Conservation (phyloP, 257 asterid genomes). For the Apocynum venetum region DNA sequence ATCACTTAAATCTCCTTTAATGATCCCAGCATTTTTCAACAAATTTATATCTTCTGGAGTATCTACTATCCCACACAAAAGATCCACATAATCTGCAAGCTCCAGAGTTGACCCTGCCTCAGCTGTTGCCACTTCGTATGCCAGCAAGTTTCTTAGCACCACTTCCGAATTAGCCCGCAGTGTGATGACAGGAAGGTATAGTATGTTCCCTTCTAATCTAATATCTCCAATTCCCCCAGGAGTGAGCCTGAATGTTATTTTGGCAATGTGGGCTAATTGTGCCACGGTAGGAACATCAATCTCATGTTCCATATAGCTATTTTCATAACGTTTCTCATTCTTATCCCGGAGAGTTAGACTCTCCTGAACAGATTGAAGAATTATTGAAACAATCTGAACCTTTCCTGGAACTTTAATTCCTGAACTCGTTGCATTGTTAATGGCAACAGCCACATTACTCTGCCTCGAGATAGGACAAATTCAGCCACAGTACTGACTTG, state of each 20-base stretch:
- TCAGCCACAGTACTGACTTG: not conserved
- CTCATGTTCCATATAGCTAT: not conserved
- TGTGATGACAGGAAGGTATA: slow-evolving; percentile 17
- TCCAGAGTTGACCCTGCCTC: slow-evolving; percentile 13
- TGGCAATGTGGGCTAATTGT: slow-evolving; percentile 7
- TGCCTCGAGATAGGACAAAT: not conserved
- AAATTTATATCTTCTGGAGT: slow-evolving; percentile 15
- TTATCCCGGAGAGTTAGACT: not conserved
- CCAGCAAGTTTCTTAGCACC: slow-evolving; percentile 22
- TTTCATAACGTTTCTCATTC: not conserved
- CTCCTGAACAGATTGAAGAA: not conserved
- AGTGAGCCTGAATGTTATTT: slow-evolving; percentile 1
- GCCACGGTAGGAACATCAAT: slow-evolving; percentile 17
- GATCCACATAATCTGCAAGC: slow-evolving; percentile 21
- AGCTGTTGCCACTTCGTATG: slow-evolving; percentile 12
- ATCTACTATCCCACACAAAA: slow-evolving; percentile 23
- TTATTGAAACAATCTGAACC: not conserved
- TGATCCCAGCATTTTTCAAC: slow-evolving; percentile 4
- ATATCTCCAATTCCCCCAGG: slow-evolving; percentile 21
- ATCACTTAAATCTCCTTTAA: slow-evolving; percentile 7
- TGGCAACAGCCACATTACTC: not conserved
- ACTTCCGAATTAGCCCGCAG: slow-evolving; percentile 11
- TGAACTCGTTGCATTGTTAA: not conserved
- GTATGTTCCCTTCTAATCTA: not conserved
- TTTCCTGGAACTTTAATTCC: not conserved